These are phyloP conservation scores for Mariannaea sp. DNA, from an alignment of 2,329 filamentous ascomycete genomes.

Conservation along the genomic window DNA sequence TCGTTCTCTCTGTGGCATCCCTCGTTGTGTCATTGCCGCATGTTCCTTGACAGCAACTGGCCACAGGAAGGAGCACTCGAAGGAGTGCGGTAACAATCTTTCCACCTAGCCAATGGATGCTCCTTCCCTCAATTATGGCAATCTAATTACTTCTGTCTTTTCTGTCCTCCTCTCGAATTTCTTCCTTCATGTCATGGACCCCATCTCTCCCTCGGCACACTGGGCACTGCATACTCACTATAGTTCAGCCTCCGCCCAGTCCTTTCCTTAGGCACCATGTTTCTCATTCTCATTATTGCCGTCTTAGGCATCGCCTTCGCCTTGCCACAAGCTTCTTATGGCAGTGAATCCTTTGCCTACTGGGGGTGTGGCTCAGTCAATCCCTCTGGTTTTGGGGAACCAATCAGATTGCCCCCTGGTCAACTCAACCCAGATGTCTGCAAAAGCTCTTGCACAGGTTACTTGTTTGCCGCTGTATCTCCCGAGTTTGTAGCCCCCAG, in stretches of 20 bases:
- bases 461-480: slow-evolving; percentile 34
- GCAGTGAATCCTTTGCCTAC: slow-evolving; percentile 26
- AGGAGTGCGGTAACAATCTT: not conserved
- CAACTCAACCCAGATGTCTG: slow-evolving; percentile 29
- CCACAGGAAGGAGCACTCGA: not conserved
- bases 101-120: not conserved
- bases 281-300: slow-evolving; percentile 28
- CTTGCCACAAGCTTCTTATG: slow-evolving; percentile 27
- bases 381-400: slow-evolving; percentile 21
- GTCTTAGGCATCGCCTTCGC: slow-evolving; percentile 23
- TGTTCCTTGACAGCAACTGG: not conserved
- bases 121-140: not conserved
- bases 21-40: not conserved
- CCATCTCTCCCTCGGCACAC: not conserved
- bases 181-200: not conserved
- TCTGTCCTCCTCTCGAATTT: not conserved
- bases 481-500: slow-evolving; percentile 37
- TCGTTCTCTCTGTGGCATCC: not conserved
- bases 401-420: slow-evolving; percentile 20
- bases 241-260: not conserved
- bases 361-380: slow-evolving; percentile 34
- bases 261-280: slow-evolving; percentile 27
- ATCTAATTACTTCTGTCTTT: not conserved
- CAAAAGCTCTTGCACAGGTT: slow-evolving; percentile 25
- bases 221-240: not conserved